Percentiles rank a stretch among this genome's conserved stretches.
These are phyloP conservation scores for Chaetomiaceae sp. DNA, from an alignment of 2,329 filamentous ascomycete genomes.

Conservation along the genomic window DNA sequence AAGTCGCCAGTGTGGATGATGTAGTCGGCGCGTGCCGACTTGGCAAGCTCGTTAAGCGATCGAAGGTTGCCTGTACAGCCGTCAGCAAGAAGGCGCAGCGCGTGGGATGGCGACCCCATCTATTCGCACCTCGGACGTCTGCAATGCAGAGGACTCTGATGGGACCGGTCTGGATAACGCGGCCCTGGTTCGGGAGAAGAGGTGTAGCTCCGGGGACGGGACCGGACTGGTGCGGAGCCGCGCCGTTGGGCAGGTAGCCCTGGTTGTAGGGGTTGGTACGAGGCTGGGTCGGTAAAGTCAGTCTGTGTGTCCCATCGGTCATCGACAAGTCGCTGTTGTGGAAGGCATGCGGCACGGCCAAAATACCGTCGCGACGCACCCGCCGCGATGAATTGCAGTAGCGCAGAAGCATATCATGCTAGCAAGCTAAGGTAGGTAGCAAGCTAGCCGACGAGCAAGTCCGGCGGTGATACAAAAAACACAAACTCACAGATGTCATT, in stretches of 20 bases:
- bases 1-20: constrained; percentile 99
- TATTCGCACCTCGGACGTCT: constrained; percentile 61
- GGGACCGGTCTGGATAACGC: constrained; percentile 60
- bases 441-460: constrained; percentile 15
- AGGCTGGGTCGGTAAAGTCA: constrained; percentile 27
- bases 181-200: constrained; percentile 63
- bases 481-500: constrained; percentile 28
- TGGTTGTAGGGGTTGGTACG: constrained; percentile 43
- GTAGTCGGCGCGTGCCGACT: constrained; percentile 89
- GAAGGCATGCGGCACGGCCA: background rate
- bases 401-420: too few species aligned
- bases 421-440: too few species aligned
- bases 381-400: background rate
- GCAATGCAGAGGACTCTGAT: constrained; percentile 66
- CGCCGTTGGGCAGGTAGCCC: constrained; percentile 61
- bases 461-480: constrained; percentile 11
- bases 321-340: background rate
- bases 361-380: background rate
- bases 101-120: background rate
- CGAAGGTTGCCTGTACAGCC: constrained; percentile 71
- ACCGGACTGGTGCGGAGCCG: constrained; percentile 39
- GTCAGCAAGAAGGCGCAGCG: constrained; percentile 13
- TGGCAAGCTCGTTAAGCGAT: constrained; percentile 94
- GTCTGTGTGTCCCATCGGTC: background rate
- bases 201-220: constrained; percentile 56